A percentile compares a stretch with the other conserved stretches of the same genome.
Evolutionary conservation across 2,329 filamentous ascomycete species (phyloP).

Genomic region (Aspergillus proliferans): DNA sequence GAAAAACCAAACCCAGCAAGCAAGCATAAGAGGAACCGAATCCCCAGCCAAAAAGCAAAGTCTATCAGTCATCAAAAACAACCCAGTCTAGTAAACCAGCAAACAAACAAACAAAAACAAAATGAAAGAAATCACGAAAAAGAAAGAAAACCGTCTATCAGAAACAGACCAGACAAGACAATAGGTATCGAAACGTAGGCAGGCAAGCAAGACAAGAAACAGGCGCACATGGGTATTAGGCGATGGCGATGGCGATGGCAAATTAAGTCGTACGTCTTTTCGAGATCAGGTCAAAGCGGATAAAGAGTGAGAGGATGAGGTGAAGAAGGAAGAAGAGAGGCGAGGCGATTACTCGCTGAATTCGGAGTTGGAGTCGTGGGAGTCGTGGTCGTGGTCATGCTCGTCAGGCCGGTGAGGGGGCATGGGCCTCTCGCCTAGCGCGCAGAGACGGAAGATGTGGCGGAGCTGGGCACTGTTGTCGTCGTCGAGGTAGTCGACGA

Average conservation of each 20-base stretch:
- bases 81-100: constrained; percentile 1
- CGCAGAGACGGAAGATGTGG: constrained; percentile 47
- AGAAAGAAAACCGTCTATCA: constrained; percentile 15
- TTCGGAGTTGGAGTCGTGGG: too few relatives aligned
- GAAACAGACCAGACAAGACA: constrained; percentile 12
- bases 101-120: not conserved
- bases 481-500: constrained; percentile 45
- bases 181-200: constrained; percentile 10
- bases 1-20: not conserved
- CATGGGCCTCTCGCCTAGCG: constrained; percentile 46
- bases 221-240: not conserved
- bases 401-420: constrained; percentile 29
- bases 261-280: not conserved
- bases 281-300: not conserved
- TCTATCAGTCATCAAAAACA: not conserved
- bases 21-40: not conserved
- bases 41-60: not conserved
- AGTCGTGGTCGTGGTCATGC: constrained; percentile 14
- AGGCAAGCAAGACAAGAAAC: not conserved
- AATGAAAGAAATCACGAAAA: not conserved
- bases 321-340: not conserved
- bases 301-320: constrained; percentile 1
- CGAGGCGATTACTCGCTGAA: not conserved
- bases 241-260: not conserved
- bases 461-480: constrained; percentile 42